Conservation (phyloP, 805 yeast genomes). For the Wickerhamiella brachini region DNA sequence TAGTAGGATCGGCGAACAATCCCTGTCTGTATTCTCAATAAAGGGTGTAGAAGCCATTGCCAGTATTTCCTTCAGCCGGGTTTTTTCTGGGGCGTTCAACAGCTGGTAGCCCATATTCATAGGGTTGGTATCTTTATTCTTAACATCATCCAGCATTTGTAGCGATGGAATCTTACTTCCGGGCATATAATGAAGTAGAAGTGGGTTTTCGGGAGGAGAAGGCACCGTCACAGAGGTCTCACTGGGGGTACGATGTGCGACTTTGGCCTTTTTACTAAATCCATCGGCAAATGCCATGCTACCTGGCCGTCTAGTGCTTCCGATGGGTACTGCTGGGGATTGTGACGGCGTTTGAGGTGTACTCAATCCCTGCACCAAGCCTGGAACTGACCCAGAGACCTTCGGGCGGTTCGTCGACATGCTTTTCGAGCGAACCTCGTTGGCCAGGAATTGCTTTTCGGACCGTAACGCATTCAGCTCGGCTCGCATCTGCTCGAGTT, state of each 20-base stretch:
- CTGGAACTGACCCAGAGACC: too few relatives aligned
- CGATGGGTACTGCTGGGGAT: background rate
- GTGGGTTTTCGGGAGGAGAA: background rate
- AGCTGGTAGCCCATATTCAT: background rate
- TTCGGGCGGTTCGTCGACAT: background rate
- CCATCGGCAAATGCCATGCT: conserved; percentile 19
- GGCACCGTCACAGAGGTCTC: background rate
- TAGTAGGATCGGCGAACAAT: conserved; percentile 1
- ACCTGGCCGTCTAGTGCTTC: conserved; percentile 9
- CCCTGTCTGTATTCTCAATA: background rate
- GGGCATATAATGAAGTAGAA: background rate
- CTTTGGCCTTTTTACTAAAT: conserved; percentile 14
- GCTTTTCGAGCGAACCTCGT: conserved; percentile 4
- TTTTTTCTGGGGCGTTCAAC: background rate
- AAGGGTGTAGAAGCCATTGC: background rate
- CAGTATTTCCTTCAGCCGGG: background rate
- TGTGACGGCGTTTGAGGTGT: background rate
- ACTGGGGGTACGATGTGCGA: background rate
- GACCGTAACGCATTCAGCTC: conserved; percentile 34
- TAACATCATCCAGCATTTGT: conserved; percentile 1
- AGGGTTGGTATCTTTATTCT: background rate
- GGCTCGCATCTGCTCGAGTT: conserved; percentile 29
- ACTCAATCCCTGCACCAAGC: too few relatives aligned
- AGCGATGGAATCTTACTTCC: background rate
- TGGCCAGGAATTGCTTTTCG: conserved; percentile 39